These are phyloP conservation scores for Emericellopsis terricola DNA, from an alignment of 495 filamentous ascomycete species.

Conservation along the genomic window DNA sequence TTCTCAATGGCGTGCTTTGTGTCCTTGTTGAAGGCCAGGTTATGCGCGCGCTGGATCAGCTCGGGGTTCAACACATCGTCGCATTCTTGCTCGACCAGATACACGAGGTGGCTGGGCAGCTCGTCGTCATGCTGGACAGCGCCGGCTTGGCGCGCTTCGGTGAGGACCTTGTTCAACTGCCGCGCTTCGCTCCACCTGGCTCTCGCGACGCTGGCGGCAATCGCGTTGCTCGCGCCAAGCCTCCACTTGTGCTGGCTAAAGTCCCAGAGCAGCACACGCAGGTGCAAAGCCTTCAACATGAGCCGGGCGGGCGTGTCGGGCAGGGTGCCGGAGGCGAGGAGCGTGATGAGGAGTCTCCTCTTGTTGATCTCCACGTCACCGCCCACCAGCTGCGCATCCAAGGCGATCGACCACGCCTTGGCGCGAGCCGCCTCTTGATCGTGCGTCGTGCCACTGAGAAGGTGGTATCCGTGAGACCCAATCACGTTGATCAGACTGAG, in stretches of 20 bases:
- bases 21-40: constrained; percentile 73
- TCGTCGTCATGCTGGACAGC: constrained; percentile 35
- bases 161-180: constrained; percentile 39
- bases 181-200: constrained; percentile 70
- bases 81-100: constrained; percentile 56
- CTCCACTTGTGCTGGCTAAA: constrained; percentile 45
- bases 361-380: constrained; percentile 82
- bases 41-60: constrained; percentile 75
- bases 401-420: constrained; percentile 87
- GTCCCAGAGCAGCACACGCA: constrained; percentile 74
- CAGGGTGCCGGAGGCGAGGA: constrained; percentile 76
- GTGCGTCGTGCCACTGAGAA: constrained; percentile 59
- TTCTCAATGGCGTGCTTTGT: constrained; percentile 45
- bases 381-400: constrained; percentile 89
- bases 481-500: constrained; percentile 63
- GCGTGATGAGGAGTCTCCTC: constrained; percentile 68
- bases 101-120: constrained; percentile 58
- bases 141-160: constrained; percentile 22
- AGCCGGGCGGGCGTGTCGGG: constrained; percentile 68
- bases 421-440: constrained; percentile 75
- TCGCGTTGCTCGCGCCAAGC: constrained; percentile 39
- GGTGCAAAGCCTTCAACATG: constrained; percentile 86
- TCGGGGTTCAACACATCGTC: constrained; percentile 59
- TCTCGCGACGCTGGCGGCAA: constrained; percentile 49
- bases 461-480: constrained; percentile 56